Percentiles rank a stretch among this genome's conserved stretches.
Evolutionary conservation across 1,284 basidiomycete genomes (phyloP).

Genomic region (Volvariella surrecta): DNA sequence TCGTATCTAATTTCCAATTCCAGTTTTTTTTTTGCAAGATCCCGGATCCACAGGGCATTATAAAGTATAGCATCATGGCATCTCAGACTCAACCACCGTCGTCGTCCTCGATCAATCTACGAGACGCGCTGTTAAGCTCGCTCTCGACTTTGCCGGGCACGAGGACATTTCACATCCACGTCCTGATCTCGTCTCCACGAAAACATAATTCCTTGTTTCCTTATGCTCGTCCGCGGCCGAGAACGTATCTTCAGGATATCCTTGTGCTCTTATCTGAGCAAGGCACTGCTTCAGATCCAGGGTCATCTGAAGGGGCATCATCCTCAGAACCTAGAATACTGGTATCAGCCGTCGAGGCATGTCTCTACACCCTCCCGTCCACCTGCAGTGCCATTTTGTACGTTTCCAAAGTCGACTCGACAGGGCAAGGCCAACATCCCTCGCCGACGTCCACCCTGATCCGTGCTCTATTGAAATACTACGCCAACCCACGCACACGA

Average conservation of each 20-base stretch:
- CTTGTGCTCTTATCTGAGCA: constrained; percentile 68
- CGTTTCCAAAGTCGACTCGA: constrained; percentile 91
- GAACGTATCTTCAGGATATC: constrained; percentile 65
- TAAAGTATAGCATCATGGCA: no score
- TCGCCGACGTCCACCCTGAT: constrained; percentile 67
- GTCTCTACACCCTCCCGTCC: constrained; percentile 68
- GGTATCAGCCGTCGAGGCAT: constrained; percentile 77
- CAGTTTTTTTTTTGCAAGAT: no score
- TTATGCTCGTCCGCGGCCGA: constrained; percentile 57
- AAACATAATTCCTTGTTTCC: constrained; percentile 69
- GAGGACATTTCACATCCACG: constrained; percentile 66
- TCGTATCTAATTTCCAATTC: no score
- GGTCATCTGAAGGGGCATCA: not conserved
- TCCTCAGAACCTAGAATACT: constrained; percentile 39
- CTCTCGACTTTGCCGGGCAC: constrained; percentile 54
- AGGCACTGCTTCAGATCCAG: constrained; percentile 16
- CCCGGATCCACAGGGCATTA: no score
- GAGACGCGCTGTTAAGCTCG: constrained; percentile 54
- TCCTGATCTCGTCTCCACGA: constrained; percentile 65
- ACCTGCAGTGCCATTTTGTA: constrained; percentile 76
- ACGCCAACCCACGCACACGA: constrained; percentile 57
- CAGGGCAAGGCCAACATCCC: constrained; percentile 60
- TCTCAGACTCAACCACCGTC: constrained; percentile 5
- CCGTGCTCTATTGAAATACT: constrained; percentile 58
- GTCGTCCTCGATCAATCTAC: constrained; percentile 38